Base-by-base conservation (phyloP, 805 yeast species). In the Wickerhamiella dianesei region DNA sequence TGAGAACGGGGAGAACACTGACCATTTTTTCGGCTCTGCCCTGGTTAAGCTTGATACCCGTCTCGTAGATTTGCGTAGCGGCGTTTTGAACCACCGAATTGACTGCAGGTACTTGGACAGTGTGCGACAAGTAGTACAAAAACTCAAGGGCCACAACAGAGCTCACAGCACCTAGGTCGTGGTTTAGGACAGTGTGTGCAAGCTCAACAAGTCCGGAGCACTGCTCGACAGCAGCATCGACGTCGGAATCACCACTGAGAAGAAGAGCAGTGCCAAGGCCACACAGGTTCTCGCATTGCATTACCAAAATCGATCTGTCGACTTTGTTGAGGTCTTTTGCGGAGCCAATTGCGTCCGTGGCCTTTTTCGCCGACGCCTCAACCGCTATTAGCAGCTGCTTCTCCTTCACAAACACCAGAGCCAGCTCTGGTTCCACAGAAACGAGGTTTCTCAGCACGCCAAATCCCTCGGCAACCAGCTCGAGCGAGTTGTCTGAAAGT, bases 341-440 rank as follows among this genome's bases (percentile, higher is more conserved):
- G 9, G 14, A 6, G 20, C 22, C 16, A 14, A 13, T 17, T 18
- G 25, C 8, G 2, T 21, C 37, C 12, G 19, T 5, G 16, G 48
- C 49, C 1, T 44, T 41, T 5, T 35, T 8, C 4, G 41, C 41
- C 6, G 25, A 44, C 18, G 44, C 46, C 2, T 16, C 2, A n/a
- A 35, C 41, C 41, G 41, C 22, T 4, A 39, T 21, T 8, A 39
- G 25, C 8, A 21, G 22, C 6, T 20, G 21, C 17, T 82, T 77
- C 16, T 77, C 76, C 59, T 96, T 75, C 83, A 94, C 82, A 46
- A 83, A 61, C 60, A 75, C 76, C 18, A 76, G 74, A 21, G 86
- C 77, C 35, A 85, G 73, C 52, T 85, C 94, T 55, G 84, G 80
- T 18, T 96, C 96, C 64, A 87, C 95, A 58, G 85, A 70, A 2